These are phyloP conservation scores for Primulina eburnea DNA, from an alignment of 257 asterid species.

Conservation along the genomic window DNA sequence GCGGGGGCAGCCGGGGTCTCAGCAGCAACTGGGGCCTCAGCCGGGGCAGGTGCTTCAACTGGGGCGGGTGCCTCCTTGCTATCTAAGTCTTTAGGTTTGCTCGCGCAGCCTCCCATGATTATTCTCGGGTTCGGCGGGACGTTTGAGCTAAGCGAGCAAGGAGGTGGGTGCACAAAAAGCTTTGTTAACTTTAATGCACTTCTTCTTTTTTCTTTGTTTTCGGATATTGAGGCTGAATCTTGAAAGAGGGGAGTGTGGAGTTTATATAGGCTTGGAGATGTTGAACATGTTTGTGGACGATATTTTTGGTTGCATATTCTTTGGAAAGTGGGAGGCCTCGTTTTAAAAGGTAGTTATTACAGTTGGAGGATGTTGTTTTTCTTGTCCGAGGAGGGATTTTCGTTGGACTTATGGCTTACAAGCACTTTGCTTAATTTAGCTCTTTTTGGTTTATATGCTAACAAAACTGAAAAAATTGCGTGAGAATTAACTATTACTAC, in stretches of 20 bases:
- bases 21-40: conserved; percentile 25
- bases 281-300: conserved; percentile 32
- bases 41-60: conserved; percentile 34
- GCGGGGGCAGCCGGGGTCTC: conserved; percentile 31
- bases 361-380: conserved; percentile 11
- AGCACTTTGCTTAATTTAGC: background rate
- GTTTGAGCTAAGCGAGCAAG: conserved; percentile 33
- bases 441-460: background rate
- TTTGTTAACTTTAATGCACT: background rate
- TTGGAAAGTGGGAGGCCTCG: conserved; percentile 33
- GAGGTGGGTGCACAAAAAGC: conserved; percentile 25
- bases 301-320: conserved; percentile 26
- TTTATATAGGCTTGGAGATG: conserved; percentile 34
- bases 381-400: background rate
- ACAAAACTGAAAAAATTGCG: no score
- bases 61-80: conserved; percentile 37
- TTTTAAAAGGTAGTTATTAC: conserved; percentile 30
- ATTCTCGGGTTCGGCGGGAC: conserved; percentile 16
- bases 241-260: background rate
- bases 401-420: background rate
- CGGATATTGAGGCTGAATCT: conserved; percentile 30
- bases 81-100: conserved; percentile 73
- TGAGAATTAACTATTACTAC: no score
- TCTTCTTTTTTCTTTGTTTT: background rate
- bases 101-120: conserved; percentile 93